A percentile compares a stretch with the other conserved stretches of the same genome.
These are phyloP conservation scores for Lactifluus pinguis DNA, from an alignment of 768 basidiomycete genomes.

Conservation along the genomic window DNA sequence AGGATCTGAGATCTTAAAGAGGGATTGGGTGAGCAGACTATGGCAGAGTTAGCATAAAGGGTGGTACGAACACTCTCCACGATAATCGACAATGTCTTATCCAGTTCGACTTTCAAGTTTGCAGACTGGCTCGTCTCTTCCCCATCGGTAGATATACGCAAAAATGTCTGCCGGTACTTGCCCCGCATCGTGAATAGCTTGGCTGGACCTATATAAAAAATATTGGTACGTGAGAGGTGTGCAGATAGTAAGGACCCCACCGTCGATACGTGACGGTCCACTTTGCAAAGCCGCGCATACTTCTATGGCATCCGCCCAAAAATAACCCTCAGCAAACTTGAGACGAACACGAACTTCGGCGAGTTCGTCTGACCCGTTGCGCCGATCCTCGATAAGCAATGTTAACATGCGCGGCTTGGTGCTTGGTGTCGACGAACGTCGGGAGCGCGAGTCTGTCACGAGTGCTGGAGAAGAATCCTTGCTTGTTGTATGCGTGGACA, in stretches of 20 bases:
- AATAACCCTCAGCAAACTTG: slow-evolving; percentile 42
- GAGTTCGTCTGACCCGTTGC: slow-evolving; percentile 47
- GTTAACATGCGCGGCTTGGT: slow-evolving; percentile 45
- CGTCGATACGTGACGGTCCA: slow-evolving; percentile 61
- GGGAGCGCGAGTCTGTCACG: background rate
- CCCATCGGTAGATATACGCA: slow-evolving; percentile 12
- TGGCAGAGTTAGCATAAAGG: background rate
- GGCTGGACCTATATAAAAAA: slow-evolving; percentile 6
- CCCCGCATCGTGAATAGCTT: slow-evolving; percentile 17
- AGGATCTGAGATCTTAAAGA: background rate
- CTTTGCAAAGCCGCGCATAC: slow-evolving; percentile 50
- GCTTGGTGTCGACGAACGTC: background rate
- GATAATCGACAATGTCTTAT: slow-evolving; percentile 10
- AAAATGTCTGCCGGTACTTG: slow-evolving; percentile 15
- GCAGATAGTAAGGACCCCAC: slow-evolving; percentile 27
- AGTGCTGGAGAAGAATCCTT: background rate
- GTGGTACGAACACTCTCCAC: slow-evolving; percentile 12
- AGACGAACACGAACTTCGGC: slow-evolving; percentile 61
- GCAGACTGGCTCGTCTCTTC: slow-evolving; percentile 14
- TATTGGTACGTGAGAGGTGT: background rate
- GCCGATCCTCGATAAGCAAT: slow-evolving; percentile 54
- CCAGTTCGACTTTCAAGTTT: slow-evolving; percentile 5
- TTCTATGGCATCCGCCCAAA: slow-evolving; percentile 64
- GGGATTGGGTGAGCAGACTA: background rate
- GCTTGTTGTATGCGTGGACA: background rate